phyloP scores from a whole-genome alignment of 1,284 basidiomycete genomes.

The Austropuccinia psidii region DNA sequence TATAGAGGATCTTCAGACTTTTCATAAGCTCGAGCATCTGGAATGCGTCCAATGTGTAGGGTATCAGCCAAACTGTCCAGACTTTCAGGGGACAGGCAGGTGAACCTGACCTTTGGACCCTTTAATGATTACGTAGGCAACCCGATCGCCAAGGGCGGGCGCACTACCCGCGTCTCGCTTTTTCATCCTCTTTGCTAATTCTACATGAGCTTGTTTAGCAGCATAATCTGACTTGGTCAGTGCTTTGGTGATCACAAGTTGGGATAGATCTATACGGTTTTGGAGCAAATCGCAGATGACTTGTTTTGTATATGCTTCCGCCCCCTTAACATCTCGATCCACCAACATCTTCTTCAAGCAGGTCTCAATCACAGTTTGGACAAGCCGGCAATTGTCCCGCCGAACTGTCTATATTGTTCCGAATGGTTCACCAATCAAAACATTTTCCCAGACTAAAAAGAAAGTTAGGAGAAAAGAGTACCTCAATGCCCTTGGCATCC shows the following conservation, averaged over 20 bases:
- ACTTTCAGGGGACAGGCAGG: neutral
- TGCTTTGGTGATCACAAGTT: constrained; percentile 94
- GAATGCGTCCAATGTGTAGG: neutral
- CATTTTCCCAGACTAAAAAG: neutral
- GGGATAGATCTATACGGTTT: constrained; percentile 94
- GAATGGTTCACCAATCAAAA: constrained; percentile 1
- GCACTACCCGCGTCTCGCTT: constrained; percentile 82
- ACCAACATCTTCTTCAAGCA: constrained; percentile 95
- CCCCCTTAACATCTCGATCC: constrained; percentile 80
- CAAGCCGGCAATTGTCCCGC: constrained; percentile 88
- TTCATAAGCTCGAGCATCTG: constrained; percentile 92
- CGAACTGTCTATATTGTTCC: constrained; percentile 66
- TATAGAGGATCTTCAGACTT: constrained; percentile 94
- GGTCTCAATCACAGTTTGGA: constrained; percentile 91
- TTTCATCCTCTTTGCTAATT: constrained; percentile 86
- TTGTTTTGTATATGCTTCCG: constrained; percentile 88
- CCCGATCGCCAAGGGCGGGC: constrained; percentile 84
- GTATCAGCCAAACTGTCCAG: neutral
- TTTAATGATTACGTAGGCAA: constrained; percentile 94
- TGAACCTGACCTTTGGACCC: constrained; percentile 67
- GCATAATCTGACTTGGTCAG: constrained; percentile 79
- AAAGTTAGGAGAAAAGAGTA: constrained; percentile 47
- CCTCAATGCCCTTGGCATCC: constrained; percentile 97
- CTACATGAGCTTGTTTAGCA: constrained; percentile 88
- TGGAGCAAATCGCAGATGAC: constrained; percentile 85